Evolutionary conservation across 1,139 yeast genomes (phyloP).

Genomic region (Candida sp.): DNA sequence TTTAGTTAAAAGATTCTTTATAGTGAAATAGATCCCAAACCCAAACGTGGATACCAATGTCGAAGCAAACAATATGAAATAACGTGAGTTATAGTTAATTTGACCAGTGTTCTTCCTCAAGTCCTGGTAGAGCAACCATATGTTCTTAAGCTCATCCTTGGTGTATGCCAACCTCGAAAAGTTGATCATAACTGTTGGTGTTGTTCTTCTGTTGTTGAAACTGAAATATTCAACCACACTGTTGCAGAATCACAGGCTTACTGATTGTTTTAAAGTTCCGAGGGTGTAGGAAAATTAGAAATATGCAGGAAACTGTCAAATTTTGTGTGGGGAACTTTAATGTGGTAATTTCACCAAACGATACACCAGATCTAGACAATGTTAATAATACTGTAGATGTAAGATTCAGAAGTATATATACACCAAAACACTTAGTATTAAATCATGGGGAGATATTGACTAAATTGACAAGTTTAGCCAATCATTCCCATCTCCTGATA

Average conservation of each 20-base stretch:
- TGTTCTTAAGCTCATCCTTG: constrained; percentile 31
- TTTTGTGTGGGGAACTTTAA: too few species aligned
- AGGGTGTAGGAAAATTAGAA: background rate
- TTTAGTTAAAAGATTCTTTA: constrained; percentile 27
- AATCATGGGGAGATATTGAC: too few species aligned
- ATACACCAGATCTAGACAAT: too few species aligned
- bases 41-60: constrained; percentile 44
- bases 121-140: constrained; percentile 35
- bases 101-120: constrained; percentile 36
- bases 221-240: background rate
- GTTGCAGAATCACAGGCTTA: background rate
- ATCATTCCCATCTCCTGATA: too few species aligned
- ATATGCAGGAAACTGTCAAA: too few species aligned
- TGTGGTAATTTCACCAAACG: too few species aligned
- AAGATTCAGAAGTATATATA: too few species aligned
- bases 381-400: too few species aligned
- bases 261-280: background rate
- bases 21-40: constrained; percentile 33
- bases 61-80: constrained; percentile 41
- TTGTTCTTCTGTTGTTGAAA: background rate
- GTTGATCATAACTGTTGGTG: constrained; percentile 22
- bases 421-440: too few species aligned
- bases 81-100: constrained; percentile 43
- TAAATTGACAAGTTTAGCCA: too few species aligned
- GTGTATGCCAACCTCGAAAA: constrained; percentile 33